Conservation (phyloP, 768 basidiomycete species). For the Boletus rubroflammeus region DNA sequence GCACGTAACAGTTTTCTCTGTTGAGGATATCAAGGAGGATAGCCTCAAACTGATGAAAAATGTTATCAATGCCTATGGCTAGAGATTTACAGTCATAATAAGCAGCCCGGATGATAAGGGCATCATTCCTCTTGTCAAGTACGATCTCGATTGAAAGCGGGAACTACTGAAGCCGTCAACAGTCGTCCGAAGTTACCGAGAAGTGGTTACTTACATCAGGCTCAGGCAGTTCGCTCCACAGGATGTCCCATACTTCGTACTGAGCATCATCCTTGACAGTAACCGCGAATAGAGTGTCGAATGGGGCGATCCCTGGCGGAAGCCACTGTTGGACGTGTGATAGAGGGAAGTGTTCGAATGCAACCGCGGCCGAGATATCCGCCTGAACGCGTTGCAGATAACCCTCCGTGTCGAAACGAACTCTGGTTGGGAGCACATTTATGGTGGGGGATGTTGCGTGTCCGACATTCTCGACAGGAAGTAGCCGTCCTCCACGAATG, state of each 20-base stretch:
- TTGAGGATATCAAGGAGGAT: constrained; percentile 18
- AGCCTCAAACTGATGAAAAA: constrained; percentile 26
- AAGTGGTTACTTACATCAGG: constrained; percentile 26
- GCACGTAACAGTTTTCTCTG: constrained; percentile 1
- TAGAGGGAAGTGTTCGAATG: constrained; percentile 32
- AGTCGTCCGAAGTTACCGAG: neutral
- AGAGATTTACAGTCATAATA: constrained; percentile 21
- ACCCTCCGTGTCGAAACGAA: constrained; percentile 12
- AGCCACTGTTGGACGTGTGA: constrained; percentile 32
- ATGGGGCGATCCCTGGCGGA: constrained; percentile 19
- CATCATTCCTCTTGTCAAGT: constrained; percentile 18
- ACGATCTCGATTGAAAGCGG: constrained; percentile 25
- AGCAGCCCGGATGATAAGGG: constrained; percentile 20
- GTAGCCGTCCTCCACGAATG: constrained; percentile 30
- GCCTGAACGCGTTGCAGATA: constrained; percentile 23
- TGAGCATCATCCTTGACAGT: constrained; percentile 21
- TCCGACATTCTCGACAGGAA: constrained; percentile 25
- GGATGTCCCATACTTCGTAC: constrained; percentile 22
- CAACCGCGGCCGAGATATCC: constrained; percentile 26
- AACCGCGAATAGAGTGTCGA: constrained; percentile 33
- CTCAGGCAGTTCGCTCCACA: constrained; percentile 30
- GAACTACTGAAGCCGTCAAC: constrained; percentile 14
- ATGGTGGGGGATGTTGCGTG: constrained; percentile 25
- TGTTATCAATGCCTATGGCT: constrained; percentile 10
- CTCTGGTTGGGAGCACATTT: constrained; percentile 29